Base-by-base conservation (phyloP, 192 early-diverging fungal species). In the Helicostylum pulchrum region DNA sequence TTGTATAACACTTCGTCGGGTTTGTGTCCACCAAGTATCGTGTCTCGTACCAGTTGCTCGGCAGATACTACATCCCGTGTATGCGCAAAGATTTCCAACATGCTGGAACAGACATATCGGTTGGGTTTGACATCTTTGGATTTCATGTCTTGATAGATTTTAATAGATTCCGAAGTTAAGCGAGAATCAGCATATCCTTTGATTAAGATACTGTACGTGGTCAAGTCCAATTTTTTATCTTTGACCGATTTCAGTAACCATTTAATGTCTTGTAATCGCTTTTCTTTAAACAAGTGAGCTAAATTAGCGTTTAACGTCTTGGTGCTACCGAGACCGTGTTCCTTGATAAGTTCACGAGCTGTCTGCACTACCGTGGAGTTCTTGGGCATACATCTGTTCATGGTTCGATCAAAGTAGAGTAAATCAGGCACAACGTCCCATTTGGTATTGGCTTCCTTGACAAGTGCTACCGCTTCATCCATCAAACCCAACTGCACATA, bases 321-420 rank as follows among this genome's bases (percentile, higher is more conserved):
- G 10, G 62, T 54, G 14, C 62, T 45, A 2, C 8, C 11, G 10
- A 62, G 45, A 11, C 45, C 63, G 50, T 64, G 32, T 0, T 61
- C 21, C 0, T 17, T 36, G 32, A 75, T 62, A 0, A 65, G 55
- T 8, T 9, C 34, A 7, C 15, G 47, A 8, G 51, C 67, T 7
- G 54, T 65, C 11, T 54, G 42, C 8, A 61, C 47, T 14, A 61
- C 48, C 4, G 58, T 56, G 3, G 23, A 39, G 15, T 68, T 51
- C 6, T 26, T 17, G 11, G 66, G 64, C 46, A 70, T 50, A 21
- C 64, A 75, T 44, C 64, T 62, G n/a, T 66, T 44, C 45, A 63
- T 52, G n/a, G 51, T 58, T 5, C 67, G 54, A 5, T 62, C 46
- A 56, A 68, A 70, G 26, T 66, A 63, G 4, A 51, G 58, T 14